A percentile compares a stretch with the other conserved stretches of the same genome.
Conservation (phyloP, 2,329 filamentous ascomycete genomes). For the Fusarium burgessii region DNA sequence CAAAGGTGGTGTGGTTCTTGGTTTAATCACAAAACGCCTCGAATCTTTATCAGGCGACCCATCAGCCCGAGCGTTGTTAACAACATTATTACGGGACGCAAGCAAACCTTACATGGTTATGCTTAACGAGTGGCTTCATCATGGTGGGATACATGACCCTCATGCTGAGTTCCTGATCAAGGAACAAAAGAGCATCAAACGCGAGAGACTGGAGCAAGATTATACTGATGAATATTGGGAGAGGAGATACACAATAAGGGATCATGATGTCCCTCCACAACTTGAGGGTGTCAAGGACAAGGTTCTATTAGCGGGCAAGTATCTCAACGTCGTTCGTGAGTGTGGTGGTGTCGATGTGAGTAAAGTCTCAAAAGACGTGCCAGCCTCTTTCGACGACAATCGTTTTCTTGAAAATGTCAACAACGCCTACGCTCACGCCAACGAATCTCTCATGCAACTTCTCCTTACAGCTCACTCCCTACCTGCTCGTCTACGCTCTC, state of each 20-base stretch:
- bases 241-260: conserved; percentile 93
- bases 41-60: conserved; percentile 95
- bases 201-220: conserved; percentile 91
- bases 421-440: conserved; percentile 92
- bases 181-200: conserved; percentile 93
- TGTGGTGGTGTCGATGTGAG: conserved; percentile 96
- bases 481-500: conserved; percentile 84
- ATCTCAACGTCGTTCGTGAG: conserved; percentile 96
- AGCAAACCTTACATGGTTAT: conserved; percentile 97
- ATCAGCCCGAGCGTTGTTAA: conserved; percentile 83
- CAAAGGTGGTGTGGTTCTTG: conserved; percentile 96
- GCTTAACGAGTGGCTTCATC: conserved; percentile 98
- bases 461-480: conserved; percentile 93
- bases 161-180: conserved; percentile 95
- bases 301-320: conserved; percentile 94
- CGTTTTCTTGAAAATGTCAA: conserved; percentile 97
- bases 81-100: conserved; percentile 84
- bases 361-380: conserved; percentile 88
- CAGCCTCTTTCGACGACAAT: conserved; percentile 89
- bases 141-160: conserved; percentile 93
- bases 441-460: conserved; percentile 90
- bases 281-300: conserved; percentile 92
- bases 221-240: conserved; percentile 99
- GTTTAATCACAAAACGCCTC: conserved; percentile 84
- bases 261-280: conserved; percentile 91